Base-by-base conservation (phyloP, 2,329 filamentous ascomycete genomes). In the Ceratocystiopsis brevicomis region DNA sequence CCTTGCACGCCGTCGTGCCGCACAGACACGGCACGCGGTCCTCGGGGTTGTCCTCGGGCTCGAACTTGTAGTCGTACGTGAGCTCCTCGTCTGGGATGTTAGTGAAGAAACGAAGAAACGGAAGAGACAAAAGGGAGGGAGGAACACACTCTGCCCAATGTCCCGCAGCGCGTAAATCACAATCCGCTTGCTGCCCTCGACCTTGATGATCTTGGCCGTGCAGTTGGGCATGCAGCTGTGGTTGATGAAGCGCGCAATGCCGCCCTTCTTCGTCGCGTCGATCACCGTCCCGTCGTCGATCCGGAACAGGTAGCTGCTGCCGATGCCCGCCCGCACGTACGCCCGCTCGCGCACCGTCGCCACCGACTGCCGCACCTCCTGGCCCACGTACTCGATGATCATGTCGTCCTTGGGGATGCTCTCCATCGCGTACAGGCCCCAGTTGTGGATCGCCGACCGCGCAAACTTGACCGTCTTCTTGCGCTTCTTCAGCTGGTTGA, bases 1-100 rank as follows among this genome's bases (percentile, higher is more conserved):
- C 90, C 69, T 98, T 98, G 68, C 90, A 98, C 40, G 85, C 86
- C 30, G 87, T 77, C 38, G 88, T 95, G 47, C 90, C 90, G 61
- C 90, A 98, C 41, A 98, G 77, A 67, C 90, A 98, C 41, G 90
- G 90, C 54, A 98, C 95, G 50, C 90, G 84, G 61, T 98, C 90
- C 49, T 86, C 75, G 53, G 85, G 92, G 55, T 86, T 86, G 56
- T 92, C 84, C 63, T 98, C 90, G 54, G 90, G 82, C 66, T 98
- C 90, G 60, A 98, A 98, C 62, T 98, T 98, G 73, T 98, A 98
- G 67, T 98, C 90, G 66, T 98, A 98, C 2, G 90, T 98, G 59
- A 98, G 77, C 68, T 98, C 90, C 64, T 98, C 90, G 59, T 95
- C 90, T 98, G 56, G 48, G 43, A 41, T 15, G 39, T 45, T 35